Conservation (phyloP, 371 early-diverging fungal species). For the Haplosporangium sp. region DNA sequence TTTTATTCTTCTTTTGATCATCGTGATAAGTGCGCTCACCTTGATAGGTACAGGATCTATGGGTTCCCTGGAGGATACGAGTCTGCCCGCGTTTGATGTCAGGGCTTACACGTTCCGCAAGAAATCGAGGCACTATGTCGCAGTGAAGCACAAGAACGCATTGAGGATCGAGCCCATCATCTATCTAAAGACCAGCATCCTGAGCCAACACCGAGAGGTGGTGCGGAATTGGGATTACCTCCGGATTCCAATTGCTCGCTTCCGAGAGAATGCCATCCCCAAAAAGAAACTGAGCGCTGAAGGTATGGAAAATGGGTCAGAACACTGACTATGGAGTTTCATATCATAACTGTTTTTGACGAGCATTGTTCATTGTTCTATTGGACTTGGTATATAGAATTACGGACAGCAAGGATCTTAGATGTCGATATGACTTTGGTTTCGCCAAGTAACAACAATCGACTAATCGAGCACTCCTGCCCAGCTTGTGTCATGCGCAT, state of each 20-base stretch:
- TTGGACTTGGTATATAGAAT: constrained; percentile 16
- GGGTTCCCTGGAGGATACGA: too few relatives aligned
- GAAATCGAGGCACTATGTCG: constrained; percentile 52
- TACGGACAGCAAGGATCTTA: constrained; percentile 43
- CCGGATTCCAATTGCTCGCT: constrained; percentile 33
- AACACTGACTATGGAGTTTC: too few relatives aligned
- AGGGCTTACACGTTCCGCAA: constrained; percentile 55
- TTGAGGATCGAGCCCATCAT: constrained; percentile 52
- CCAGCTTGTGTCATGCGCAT: constrained; percentile 55
- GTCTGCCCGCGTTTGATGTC: constrained; percentile 41
- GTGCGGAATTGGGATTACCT: constrained; percentile 51
- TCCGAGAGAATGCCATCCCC: constrained; percentile 47
- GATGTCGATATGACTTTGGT: constrained; percentile 46
- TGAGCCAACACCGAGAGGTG: constrained; percentile 30
- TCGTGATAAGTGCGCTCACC: too few relatives aligned
- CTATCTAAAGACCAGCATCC: constrained; percentile 47
- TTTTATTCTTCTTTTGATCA: not conserved
- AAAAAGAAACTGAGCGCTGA: constrained; percentile 49
- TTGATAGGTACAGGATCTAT: too few relatives aligned
- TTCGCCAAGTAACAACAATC: constrained; percentile 44
- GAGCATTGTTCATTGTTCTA: not conserved
- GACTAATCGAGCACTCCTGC: constrained; percentile 46
- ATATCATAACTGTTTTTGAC: not conserved
- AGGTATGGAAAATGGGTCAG: too few relatives aligned
- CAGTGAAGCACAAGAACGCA: constrained; percentile 51